These are phyloP conservation scores for Maudiozyma saulgeensis DNA, from an alignment of 805 yeast species.

Conservation along the genomic window DNA sequence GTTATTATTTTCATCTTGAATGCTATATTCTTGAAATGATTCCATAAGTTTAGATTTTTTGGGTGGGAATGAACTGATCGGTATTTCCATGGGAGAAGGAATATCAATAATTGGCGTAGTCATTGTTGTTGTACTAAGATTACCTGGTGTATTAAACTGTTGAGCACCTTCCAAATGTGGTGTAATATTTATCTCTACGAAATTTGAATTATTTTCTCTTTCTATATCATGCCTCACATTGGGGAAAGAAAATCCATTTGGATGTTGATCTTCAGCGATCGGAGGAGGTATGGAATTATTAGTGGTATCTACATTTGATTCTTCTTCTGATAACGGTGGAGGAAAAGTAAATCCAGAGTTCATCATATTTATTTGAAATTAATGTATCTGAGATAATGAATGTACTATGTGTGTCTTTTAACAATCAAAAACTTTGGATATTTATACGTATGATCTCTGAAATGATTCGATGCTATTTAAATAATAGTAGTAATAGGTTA, in stretches of 20 bases:
- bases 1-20: background rate
- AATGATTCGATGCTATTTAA: too few species aligned
- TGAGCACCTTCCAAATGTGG: background rate
- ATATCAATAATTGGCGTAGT: slow-evolving; percentile 12
- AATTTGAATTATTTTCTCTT: background rate
- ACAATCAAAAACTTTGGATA: too few species aligned
- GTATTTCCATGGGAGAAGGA: slow-evolving; percentile 11
- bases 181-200: background rate
- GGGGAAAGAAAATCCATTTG: slow-evolving; percentile 3
- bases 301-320: background rate
- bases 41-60: background rate
- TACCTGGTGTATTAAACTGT: background rate
- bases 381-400: background rate
- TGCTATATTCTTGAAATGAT: background rate
- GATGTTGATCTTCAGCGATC: background rate
- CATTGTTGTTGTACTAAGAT: slow-evolving; percentile 1
- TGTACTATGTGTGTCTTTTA: too few species aligned
- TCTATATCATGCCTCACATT: background rate
- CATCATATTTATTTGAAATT: slow-evolving; percentile 9
- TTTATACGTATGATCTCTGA: too few species aligned
- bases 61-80: slow-evolving; percentile 1
- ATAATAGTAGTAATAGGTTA: too few species aligned
- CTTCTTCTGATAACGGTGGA: slow-evolving; percentile 8
- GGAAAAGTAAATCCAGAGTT: slow-evolving; percentile 24
- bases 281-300: background rate